Evolutionary conservation across 2,329 filamentous ascomycete genomes (phyloP), one percentile per base, ranked within the genome.

Genomic region (Teratosphaeria pseudoeucalypti): DNA sequence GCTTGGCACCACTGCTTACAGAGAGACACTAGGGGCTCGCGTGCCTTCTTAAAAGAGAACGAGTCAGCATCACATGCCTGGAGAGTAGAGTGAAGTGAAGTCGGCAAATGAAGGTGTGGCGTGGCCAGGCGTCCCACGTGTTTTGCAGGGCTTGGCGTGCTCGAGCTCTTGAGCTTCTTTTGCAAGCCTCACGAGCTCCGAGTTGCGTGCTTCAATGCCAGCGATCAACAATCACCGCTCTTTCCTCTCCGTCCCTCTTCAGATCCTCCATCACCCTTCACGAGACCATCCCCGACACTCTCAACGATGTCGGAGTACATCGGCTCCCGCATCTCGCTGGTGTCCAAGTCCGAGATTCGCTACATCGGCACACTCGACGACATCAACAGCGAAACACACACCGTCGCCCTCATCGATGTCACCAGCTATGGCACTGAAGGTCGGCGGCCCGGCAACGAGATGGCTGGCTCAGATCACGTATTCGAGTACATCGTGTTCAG

Each of bases 401-500:
- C 94, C 65, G 95, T 99, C 71, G 95, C 94, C 52, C 85, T 99
- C 65, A 92, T 99, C 74, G 92, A 96, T 83, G 94, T 99, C 73
- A 85, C 86, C 64, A 97, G 92, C 3, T 95, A 87, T 72, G 94
- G 94, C 67, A 96, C 94, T 34, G 94, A 99, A 78, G 92, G 91
- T 59, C 89, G 94, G 65, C 87, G 87, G 71, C 86, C 87, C 19
- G 83, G 87, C 19, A 89, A 95, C 64, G 92, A 96, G 76, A 88
- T 96, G 60, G 78, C 88, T 43, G 83, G 90, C 3, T 92, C 90
- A 37, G 87, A 94, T 63, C 89, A 89, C 73, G 83, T 96, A 71
- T 99, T 96, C 79, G 94, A 97, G 74, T 97, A 96, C 78, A 97
- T 99, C 71, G 91, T 99, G 65, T 99, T 99, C 76, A 88, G 92